These are phyloP conservation scores for Tolypocladium tropicale DNA, from an alignment of 2,329 filamentous ascomycete species.

Conservation along the genomic window DNA sequence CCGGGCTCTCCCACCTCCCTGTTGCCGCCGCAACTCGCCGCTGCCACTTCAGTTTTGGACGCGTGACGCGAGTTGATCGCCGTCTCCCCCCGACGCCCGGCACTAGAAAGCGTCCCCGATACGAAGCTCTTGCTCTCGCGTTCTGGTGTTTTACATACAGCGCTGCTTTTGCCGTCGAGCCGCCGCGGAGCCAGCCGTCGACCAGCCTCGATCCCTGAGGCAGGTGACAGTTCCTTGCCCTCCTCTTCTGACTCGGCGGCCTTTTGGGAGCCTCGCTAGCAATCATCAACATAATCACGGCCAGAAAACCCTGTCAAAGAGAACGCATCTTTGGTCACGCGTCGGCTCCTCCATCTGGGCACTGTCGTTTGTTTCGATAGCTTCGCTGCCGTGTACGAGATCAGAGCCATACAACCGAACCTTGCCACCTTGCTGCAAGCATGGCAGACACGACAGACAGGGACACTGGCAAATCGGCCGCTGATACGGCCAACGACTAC, in stretches of 20 bases:
- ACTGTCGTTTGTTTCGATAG: not conserved
- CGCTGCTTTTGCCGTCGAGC: not conserved
- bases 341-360: not conserved
- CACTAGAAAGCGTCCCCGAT: not conserved
- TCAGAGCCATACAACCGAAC: not conserved
- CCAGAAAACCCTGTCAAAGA: not conserved
- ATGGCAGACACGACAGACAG: not conserved
- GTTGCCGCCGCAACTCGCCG: not conserved
- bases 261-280: slow-evolving; percentile 2
- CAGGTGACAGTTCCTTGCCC: not conserved
- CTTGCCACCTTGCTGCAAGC: not conserved
- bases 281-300: slow-evolving; percentile 1
- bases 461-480: not conserved
- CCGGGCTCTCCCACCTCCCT: not conserved
- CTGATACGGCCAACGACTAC: not conserved
- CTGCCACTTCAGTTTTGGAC: not conserved
- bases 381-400: not conserved
- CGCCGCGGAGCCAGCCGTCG: not conserved
- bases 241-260: not conserved
- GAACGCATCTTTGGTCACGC: not conserved
- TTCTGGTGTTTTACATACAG: no score
- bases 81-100: not conserved
- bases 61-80: not conserved
- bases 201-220: not conserved
- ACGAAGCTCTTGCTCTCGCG: not conserved